Percentiles rank a stretch among this genome's conserved stretches.
These are phyloP conservation scores for Coemansia guatemalensis DNA, from an alignment of 192 early-diverging fungal genomes.

Conservation along the genomic window DNA sequence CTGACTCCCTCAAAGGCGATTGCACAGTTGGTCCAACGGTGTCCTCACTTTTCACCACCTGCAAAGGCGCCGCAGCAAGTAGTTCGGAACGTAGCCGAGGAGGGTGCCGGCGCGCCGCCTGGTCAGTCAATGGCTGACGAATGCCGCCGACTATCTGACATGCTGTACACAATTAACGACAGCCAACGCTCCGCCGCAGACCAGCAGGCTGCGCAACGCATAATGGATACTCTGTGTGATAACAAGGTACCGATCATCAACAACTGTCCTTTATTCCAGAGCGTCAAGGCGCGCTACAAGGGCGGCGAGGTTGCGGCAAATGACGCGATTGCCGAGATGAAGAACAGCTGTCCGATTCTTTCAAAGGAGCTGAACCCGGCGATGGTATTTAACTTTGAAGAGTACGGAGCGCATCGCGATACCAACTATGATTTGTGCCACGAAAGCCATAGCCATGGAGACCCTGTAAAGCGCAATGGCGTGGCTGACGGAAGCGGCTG, in stretches of 20 bases:
- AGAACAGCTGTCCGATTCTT: constrained; percentile 50
- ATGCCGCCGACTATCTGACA: constrained; percentile 45
- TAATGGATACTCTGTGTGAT: constrained; percentile 37
- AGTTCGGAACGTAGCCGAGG: not conserved
- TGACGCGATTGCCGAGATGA: constrained; percentile 46
- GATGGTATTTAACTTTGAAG: constrained; percentile 54
- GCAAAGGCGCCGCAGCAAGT: constrained; percentile 10
- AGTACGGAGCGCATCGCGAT: constrained; percentile 44
- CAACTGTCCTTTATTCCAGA: constrained; percentile 49
- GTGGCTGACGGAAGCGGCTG: constrained; percentile 18
- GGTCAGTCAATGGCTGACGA: constrained; percentile 52
- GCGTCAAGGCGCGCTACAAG: constrained; percentile 44
- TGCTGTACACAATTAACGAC: constrained; percentile 40
- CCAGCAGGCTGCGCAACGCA: constrained; percentile 10
- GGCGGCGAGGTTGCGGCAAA: constrained; percentile 29
- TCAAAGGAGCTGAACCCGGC: constrained; percentile 55
- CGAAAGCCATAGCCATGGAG: constrained; percentile 35
- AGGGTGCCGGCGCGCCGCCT: constrained; percentile 10
- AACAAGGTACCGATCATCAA: constrained; percentile 44
- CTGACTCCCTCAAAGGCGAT: constrained; percentile 35
- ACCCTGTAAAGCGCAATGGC: constrained; percentile 1
- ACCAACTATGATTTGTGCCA: constrained; percentile 40
- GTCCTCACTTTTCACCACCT: constrained; percentile 34
- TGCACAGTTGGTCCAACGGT: constrained; percentile 28
- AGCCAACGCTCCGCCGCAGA: constrained; percentile 3